phyloP scores from a whole-genome alignment of 177 flowering plant species.

The Tripterygium wilfordii region DNA sequence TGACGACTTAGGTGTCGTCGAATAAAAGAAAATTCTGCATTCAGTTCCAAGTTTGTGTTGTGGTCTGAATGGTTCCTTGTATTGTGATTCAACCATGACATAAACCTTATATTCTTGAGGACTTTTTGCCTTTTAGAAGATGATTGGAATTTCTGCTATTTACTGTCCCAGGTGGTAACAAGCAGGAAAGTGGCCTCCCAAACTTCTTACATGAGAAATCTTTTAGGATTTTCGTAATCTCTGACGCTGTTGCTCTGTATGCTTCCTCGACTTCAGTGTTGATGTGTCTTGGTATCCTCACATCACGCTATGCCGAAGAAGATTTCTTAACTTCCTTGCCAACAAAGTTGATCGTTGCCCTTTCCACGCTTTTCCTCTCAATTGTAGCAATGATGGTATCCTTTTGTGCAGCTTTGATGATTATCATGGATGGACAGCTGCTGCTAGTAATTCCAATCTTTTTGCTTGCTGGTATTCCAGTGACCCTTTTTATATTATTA shows the following conservation, averaged over 20 bases:
- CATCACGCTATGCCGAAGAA: background rate
- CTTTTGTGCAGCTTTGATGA: background rate
- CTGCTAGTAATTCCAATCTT: background rate
- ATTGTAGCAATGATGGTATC: background rate
- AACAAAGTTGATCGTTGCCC: background rate
- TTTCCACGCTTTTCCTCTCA: background rate
- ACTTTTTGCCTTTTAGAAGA: no score
- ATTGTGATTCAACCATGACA: background rate
- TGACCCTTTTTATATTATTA: background rate
- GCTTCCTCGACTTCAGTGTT: background rate
- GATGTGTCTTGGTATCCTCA: background rate
- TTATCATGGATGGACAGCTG: background rate
- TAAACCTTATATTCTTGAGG: no score
- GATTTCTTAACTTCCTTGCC: background rate
- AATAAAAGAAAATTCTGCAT: background rate
- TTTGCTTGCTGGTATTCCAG: no score
- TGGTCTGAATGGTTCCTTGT: background rate
- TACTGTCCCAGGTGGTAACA: background rate
- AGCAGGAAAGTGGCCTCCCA: background rate
- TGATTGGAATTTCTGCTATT: no score
- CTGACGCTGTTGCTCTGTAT: background rate
- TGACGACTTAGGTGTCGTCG: conserved; percentile 11
- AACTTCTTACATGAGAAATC: background rate
- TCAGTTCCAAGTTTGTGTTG: background rate
- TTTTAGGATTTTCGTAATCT: background rate